Conservation (phyloP, 129 eudicot species). For the Deinandra increscens region DNA sequence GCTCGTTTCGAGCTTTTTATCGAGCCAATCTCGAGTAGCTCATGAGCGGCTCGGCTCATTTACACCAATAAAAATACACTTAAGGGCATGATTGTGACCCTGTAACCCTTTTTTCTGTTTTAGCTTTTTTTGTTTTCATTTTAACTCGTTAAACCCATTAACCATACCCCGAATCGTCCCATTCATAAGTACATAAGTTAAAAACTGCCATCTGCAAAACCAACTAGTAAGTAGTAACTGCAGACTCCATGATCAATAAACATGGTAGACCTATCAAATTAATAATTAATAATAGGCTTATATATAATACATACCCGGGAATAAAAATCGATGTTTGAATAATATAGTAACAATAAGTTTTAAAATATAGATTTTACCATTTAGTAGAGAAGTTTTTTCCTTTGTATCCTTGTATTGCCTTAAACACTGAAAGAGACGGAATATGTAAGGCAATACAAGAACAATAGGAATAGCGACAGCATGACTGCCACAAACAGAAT, state of each 20-base stretch:
- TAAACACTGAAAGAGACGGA: conserved; percentile 93
- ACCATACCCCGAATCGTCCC: background rate
- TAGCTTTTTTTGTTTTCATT: background rate
- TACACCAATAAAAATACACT: too few relatives aligned
- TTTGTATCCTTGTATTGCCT: conserved; percentile 90
- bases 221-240: background rate
- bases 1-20: too few relatives aligned
- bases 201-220: background rate
- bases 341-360: conserved; percentile 8
- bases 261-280: background rate
- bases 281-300: background rate
- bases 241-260: background rate
- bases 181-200: background rate
- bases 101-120: background rate
- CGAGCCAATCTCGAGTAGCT: too few relatives aligned
- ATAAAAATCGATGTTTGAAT: background rate
- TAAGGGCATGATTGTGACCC: background rate
- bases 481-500: conserved; percentile 97
- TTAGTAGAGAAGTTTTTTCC: conserved; percentile 73
- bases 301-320: background rate
- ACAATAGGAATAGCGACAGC: conserved; percentile 83
- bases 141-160: background rate
- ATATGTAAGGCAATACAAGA: conserved; percentile 87
- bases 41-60: too few relatives aligned
- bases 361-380: conserved; percentile 49